Evolutionary conservation across 129 eudicot species (phyloP), one percentile per base, ranked within the genome.

Genomic region (Artemisia tridentata): DNA sequence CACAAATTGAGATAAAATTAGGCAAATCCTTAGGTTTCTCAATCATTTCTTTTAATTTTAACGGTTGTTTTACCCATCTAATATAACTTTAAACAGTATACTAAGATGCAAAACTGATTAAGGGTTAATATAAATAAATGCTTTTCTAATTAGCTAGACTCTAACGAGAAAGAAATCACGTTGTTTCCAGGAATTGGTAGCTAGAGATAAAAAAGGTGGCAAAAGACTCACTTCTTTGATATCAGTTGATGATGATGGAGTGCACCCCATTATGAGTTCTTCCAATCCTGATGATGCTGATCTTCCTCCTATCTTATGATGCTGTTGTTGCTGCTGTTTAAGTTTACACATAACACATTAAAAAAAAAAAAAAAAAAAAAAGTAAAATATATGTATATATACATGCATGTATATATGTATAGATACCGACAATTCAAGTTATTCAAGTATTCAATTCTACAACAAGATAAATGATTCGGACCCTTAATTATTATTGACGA

Each of bases 201-300:
- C 3, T 18, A 51, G 63, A 71, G 78, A 50, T 85, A 75, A 76
- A 86, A 81, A 86, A 86, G 74, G 75, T 69, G 51, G 80, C 53
- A 20, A 76, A 14, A 5, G 12, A 88, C 91, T 86, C 53, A 86
- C 89, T 81, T 81, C 76, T 78, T 86, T 86, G 59, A 79, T 75
- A 75, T 84, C 86, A 71, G 85, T 48, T 68, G 98, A 74, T 34
- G 75, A 68, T 78, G 82, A 81, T 63, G 96, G 85, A 49, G 96
- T 88, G 87, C 96, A 88, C n/a, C 91, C 97, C 97, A 86, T 91
- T 53, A 91, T 84, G 69, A 91, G 80, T 82, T 91, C 96, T 75
- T 88, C 98, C 86, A 91, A 79, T 78, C 96, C 98, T 69, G 98
- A 78, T 66, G 98, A 70, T 50, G 92, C 85, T 66, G 93, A 84